These are phyloP conservation scores for Solanum clarkiae DNA, from an alignment of 257 asterid genomes.

Conservation along the genomic window DNA sequence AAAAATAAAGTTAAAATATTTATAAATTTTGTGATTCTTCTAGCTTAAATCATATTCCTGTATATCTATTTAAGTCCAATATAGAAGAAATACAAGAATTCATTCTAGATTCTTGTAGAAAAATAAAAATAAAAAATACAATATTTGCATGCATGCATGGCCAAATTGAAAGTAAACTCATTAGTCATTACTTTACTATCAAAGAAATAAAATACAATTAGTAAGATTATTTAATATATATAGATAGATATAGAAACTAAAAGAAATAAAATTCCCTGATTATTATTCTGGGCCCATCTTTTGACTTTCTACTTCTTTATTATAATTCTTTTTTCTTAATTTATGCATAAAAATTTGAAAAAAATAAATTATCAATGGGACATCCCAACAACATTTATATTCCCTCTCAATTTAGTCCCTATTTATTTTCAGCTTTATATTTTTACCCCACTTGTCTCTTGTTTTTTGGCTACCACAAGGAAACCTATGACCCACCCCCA, in stretches of 20 bases:
- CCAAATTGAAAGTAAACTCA: background rate
- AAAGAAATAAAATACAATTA: background rate
- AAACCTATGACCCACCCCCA: background rate
- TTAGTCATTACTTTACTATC: background rate
- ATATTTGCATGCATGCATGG: background rate
- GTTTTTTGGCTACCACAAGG: background rate
- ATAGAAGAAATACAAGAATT: no score
- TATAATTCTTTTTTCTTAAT: background rate
- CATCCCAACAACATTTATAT: slow-evolving; percentile 45
- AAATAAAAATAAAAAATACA: no score
- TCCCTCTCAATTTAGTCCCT: slow-evolving; percentile 32
- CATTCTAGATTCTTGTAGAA: no score
- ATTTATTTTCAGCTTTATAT: slow-evolving; percentile 22
- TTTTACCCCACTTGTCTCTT: slow-evolving; percentile 37
- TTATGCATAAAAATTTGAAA: background rate
- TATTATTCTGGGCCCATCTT: slow-evolving; percentile 27
- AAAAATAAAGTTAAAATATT: no score
- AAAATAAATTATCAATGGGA: slow-evolving; percentile 35
- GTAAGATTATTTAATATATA: no score
- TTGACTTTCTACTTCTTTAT: slow-evolving; percentile 8
- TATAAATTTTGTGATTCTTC: no score
- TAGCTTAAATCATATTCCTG: no score
- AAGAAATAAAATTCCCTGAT: slow-evolving; percentile 28
- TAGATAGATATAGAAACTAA: no score
- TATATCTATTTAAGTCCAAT: no score